Evolutionary conservation across 1,139 yeast genomes (phyloP).

Genomic region (Geotrichum australiense): DNA sequence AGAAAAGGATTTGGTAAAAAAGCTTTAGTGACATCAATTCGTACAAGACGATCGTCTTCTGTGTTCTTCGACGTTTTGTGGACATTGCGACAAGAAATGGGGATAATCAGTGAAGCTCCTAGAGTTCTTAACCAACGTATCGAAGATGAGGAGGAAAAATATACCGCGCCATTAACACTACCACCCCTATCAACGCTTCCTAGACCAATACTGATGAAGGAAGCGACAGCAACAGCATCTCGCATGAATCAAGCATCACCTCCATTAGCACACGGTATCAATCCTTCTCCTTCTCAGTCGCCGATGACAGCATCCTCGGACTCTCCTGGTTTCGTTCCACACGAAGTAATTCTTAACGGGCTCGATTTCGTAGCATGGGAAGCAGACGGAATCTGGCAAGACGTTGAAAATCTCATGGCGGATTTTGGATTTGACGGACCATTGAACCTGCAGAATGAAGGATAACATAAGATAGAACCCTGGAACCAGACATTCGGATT

Average conservation of each 20-base stretch:
- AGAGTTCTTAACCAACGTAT: conserved; percentile 30
- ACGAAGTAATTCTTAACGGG: conserved; percentile 13
- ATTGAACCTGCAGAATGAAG: too few relatives aligned
- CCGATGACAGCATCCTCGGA: conserved; percentile 3
- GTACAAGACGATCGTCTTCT: conserved; percentile 85
- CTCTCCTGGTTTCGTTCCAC: conserved; percentile 2
- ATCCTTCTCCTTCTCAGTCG: conserved; percentile 9
- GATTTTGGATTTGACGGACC: conserved; percentile 66
- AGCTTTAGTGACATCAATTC: conserved; percentile 42
- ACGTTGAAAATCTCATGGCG: conserved; percentile 86
- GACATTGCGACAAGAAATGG: conserved; percentile 77
- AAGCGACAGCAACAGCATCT: neutral
- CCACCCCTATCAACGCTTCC: neutral
- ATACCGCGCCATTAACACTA: conserved; percentile 1
- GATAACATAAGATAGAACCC: too few relatives aligned
- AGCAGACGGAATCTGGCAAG: conserved; percentile 76
- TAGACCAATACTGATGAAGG: neutral
- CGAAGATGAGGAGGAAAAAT: conserved; percentile 20
- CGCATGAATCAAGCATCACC: neutral
- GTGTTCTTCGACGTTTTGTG: conserved; percentile 87
- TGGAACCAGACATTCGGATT: too few relatives aligned
- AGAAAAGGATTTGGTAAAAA: conserved; percentile 33
- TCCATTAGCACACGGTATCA: neutral
- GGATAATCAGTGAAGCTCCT: conserved; percentile 39
- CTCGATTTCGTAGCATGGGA: conserved; percentile 38